Evolutionary conservation across 169 alveolate species (phyloP).

Genomic region (Cryptosporidium tyzzeri): DNA sequence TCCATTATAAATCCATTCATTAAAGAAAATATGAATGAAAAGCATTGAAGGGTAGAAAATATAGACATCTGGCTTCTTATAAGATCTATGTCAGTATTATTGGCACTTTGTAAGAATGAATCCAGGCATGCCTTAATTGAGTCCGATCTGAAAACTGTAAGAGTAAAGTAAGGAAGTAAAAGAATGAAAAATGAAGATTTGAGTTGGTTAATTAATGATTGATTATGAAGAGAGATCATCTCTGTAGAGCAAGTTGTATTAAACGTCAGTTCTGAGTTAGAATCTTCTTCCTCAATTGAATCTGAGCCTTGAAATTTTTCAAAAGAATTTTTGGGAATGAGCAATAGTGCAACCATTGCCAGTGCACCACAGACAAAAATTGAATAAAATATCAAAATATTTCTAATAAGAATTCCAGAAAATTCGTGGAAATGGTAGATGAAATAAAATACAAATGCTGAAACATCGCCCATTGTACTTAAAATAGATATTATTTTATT

Average conservation of each 20-base stretch:
- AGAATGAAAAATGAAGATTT: conserved; percentile 50
- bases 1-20: conserved; percentile 70
- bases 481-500: conserved; percentile 66
- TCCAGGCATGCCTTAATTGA: conserved; percentile 71
- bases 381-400: conserved; percentile 41
- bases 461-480: conserved; percentile 74
- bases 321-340: conserved; percentile 45
- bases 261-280: background rate
- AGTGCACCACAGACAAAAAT: conserved; percentile 47
- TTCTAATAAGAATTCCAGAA: conserved; percentile 30
- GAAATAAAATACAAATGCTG: conserved; percentile 71
- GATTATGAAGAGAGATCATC: background rate
- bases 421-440: conserved; percentile 44
- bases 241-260: background rate
- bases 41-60: conserved; percentile 63
- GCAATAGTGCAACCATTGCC: conserved; percentile 35
- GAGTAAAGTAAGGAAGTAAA: conserved; percentile 60
- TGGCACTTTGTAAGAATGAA: conserved; percentile 26
- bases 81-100: conserved; percentile 8
- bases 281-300: conserved; percentile 1
- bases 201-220: conserved; percentile 22
- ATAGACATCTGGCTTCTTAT: conserved; percentile 60
- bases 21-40: conserved; percentile 55
- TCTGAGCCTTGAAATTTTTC: conserved; percentile 9
- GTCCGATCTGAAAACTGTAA: conserved; percentile 65